Conservation (phyloP, 2,329 filamentous ascomycete species). For the Stemphylium vesicarium region DNA sequence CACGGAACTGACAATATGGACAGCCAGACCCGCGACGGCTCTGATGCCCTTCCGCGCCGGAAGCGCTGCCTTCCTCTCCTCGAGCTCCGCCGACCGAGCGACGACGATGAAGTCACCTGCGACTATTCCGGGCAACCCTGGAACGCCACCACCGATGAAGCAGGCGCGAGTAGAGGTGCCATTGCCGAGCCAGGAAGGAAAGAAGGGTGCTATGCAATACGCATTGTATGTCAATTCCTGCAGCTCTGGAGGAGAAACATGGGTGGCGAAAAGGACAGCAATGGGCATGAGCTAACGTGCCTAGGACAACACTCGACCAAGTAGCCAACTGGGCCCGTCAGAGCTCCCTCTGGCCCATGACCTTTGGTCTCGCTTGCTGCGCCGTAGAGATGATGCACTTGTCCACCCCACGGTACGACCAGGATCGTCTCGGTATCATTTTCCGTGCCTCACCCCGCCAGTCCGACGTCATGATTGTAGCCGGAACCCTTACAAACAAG, state of each 20-base stretch:
- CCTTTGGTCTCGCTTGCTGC: conserved; percentile 88
- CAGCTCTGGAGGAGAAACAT: neutral
- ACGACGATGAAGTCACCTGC: conserved; percentile 61
- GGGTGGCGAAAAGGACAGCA: neutral
- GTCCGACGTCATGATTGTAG: conserved; percentile 94
- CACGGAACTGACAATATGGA: conserved; percentile 36
- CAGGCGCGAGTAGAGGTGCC: conserved; percentile 72
- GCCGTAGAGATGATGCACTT: conserved; percentile 95
- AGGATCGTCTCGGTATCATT: conserved; percentile 88
- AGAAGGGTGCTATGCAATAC: conserved; percentile 83
- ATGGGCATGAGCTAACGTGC: conserved; percentile 23
- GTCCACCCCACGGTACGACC: conserved; percentile 89
- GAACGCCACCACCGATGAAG: conserved; percentile 60
- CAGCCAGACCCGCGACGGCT: conserved; percentile 70
- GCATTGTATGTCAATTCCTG: conserved; percentile 68
- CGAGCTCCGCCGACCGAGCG: conserved; percentile 69
- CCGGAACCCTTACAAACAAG: conserved; percentile 92
- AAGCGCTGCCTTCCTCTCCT: conserved; percentile 68
- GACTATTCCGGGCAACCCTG: conserved; percentile 61
- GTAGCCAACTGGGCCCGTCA: conserved; percentile 87
- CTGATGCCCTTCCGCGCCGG: conserved; percentile 68
- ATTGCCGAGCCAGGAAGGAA: conserved; percentile 77
- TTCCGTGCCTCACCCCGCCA: conserved; percentile 89
- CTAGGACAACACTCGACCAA: conserved; percentile 78
- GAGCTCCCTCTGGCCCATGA: conserved; percentile 90